Evolutionary conservation across 768 basidiomycete genomes (phyloP).

Genomic region (Myochromella boudieri): DNA sequence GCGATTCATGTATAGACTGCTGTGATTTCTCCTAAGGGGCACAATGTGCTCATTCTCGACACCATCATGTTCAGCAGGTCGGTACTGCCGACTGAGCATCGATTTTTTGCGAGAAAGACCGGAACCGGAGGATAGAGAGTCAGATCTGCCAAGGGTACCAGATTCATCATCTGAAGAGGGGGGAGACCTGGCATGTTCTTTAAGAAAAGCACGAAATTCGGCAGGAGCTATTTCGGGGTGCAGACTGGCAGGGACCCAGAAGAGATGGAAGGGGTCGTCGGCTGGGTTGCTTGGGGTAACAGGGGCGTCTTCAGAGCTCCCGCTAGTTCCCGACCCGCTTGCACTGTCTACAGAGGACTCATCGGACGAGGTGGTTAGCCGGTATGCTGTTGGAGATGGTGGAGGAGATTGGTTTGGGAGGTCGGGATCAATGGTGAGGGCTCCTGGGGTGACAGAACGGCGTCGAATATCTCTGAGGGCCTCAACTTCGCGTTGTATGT

Average conservation of each 20-base stretch:
- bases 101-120: conserved; percentile 82
- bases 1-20: conserved; percentile 61
- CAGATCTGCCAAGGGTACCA: conserved; percentile 37
- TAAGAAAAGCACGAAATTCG: conserved; percentile 93
- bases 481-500: conserved; percentile 86
- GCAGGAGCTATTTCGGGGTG: conserved; percentile 98
- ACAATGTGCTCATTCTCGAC: conserved; percentile 68
- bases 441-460: conserved; percentile 81
- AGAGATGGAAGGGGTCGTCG: conserved; percentile 87
- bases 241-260: conserved; percentile 97
- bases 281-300: conserved; percentile 36
- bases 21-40: conserved; percentile 67
- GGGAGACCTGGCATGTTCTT: conserved; percentile 79
- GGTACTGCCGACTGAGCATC: conserved; percentile 94
- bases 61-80: conserved; percentile 75
- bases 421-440: conserved; percentile 88
- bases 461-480: conserved; percentile 81
- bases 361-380: conserved; percentile 33
- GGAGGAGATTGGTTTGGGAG: conserved; percentile 74
- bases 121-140: conserved; percentile 39
- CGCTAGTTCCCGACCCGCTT: conserved; percentile 23
- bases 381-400: conserved; percentile 56
- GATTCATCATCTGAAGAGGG: conserved; percentile 51
- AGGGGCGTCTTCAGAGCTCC: conserved; percentile 21
- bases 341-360: conserved; percentile 23